A percentile compares a stretch with the other conserved stretches of the same genome.
These are phyloP conservation scores for Magnaporthiopsis rhizophila DNA, from an alignment of 2,329 filamentous ascomycete species.

Conservation along the genomic window DNA sequence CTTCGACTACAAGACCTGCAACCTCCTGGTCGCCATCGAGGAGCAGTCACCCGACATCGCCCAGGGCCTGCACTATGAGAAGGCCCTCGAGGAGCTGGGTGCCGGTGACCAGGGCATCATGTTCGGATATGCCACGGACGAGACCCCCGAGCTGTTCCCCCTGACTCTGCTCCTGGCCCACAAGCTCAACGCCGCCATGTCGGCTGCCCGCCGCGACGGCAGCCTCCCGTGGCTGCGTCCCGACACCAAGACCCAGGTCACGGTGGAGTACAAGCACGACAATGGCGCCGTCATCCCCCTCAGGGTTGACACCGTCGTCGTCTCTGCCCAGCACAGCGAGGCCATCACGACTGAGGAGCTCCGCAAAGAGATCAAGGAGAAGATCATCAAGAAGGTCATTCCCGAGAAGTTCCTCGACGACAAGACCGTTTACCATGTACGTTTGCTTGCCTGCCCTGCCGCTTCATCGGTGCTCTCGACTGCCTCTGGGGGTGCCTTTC, in stretches of 20 bases:
- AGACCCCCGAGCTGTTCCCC: constrained; percentile 95
- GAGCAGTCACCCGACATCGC: constrained; percentile 98
- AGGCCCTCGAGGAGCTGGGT: constrained; percentile 94
- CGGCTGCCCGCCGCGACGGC: constrained; percentile 77
- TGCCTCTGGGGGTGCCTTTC: constrained; percentile 11
- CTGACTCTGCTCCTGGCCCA: constrained; percentile 90
- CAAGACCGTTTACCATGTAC: constrained; percentile 87
- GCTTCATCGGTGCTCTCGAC: neutral
- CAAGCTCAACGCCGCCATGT: constrained; percentile 96
- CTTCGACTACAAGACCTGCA: constrained; percentile 99
- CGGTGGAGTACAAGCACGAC: constrained; percentile 97
- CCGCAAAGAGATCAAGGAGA: constrained; percentile 90
- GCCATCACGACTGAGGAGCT: constrained; percentile 86
- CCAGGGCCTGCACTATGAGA: constrained; percentile 96
- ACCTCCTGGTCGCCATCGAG: constrained; percentile 97
- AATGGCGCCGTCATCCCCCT: constrained; percentile 85
- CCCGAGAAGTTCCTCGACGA: constrained; percentile 88
- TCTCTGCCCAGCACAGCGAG: constrained; percentile 88
- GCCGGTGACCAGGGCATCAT: constrained; percentile 99
- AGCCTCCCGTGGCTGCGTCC: constrained; percentile 88
- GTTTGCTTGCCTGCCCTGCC: constrained; percentile 25
- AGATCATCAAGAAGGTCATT: constrained; percentile 95
- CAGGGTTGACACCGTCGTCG: constrained; percentile 92
- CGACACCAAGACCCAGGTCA: constrained; percentile 99
- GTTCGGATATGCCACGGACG: constrained; percentile 99